Evolutionary conservation across 192 early-diverging fungal genomes (phyloP).

Genomic region (Irineochytrium annulatum): DNA sequence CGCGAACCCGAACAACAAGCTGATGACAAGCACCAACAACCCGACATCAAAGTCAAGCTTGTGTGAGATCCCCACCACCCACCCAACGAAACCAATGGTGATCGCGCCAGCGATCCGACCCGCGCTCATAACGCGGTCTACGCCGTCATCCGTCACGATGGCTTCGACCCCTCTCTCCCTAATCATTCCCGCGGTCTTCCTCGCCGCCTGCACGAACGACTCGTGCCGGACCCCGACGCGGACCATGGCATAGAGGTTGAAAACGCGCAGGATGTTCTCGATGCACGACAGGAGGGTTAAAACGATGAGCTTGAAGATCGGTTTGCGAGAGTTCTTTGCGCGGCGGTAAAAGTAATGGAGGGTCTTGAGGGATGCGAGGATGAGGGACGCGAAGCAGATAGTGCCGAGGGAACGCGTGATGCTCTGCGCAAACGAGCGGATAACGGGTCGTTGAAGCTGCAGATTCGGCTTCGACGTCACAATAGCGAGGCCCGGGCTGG

Average conservation of each 20-base stretch:
- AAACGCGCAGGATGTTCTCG: constrained; percentile 9
- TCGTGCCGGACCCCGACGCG: constrained; percentile 15
- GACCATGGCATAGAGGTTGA: constrained; percentile 13
- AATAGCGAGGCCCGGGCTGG: neutral
- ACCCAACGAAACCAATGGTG: neutral
- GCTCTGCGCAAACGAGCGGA: constrained; percentile 21
- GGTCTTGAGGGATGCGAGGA: constrained; percentile 55
- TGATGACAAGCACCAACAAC: neutral
- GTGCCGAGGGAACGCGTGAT: constrained; percentile 62
- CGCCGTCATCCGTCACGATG: neutral
- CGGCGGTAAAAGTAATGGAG: constrained; percentile 32
- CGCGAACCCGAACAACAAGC: constrained; percentile 15
- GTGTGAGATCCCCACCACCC: constrained; percentile 3
- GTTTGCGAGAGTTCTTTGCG: constrained; percentile 6
- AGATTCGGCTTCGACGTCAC: neutral
- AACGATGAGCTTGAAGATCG: constrained; percentile 1
- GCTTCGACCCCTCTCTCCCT: neutral
- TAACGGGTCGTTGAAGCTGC: constrained; percentile 7
- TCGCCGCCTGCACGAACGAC: constrained; percentile 9
- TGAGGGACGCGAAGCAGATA: constrained; percentile 58
- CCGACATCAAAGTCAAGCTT: constrained; percentile 10
- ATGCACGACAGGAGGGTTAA: constrained; percentile 5
- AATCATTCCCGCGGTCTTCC: constrained; percentile 8
- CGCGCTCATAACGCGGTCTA: neutral
- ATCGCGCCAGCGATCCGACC: neutral